Evolutionary conservation across 176 grass and related monocot genomes (phyloP), one percentile per base, ranked within the genome.

Genomic region (Oryza glumipatula): DNA sequence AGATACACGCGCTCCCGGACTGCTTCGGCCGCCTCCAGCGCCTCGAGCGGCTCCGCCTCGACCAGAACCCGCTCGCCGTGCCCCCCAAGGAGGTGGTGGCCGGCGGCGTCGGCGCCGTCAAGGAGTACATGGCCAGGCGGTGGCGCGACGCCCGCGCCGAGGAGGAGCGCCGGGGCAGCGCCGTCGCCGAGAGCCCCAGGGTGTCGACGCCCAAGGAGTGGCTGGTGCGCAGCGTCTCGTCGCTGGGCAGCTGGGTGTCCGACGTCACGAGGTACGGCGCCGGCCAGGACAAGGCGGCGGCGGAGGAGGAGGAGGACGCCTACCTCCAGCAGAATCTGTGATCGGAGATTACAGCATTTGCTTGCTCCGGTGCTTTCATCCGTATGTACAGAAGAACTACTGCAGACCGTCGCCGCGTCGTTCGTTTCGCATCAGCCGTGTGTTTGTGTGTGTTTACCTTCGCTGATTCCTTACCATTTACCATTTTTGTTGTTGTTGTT

Each of bases 1-100:
- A 98, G 83, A 95, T 94, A 38, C 96, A 75, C 61, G 77, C 49
- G 21, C 80, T 98, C 48, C 93, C 93, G n/a, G 89, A 90, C 81
- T 94, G 72, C 51, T 98, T 98, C 77, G 88, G 91, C 36, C 85
- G 82, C 23, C 87, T 95, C 1, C 82, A 77, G 7, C 82, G 84
- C 44, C 79, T 98, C 4, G 90, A 88, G 68, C 86, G 79, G 39
- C 85, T 98, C 54, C 82, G 79, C 78, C 78, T 98, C 30, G 96
- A 95, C 11, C 87, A 98, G 84, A 98, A 95, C 80, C 96, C 96
- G 54, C 36, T 98, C 30, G 80, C 43, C 15, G 79, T 95, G 46
- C 96, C 91, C 13, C 93, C 93, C 0, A 54, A 30, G 15, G 93
- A 98, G 19, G 80, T 95, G 47, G 83, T 95, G 52, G 68, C 19